phyloP scores from a whole-genome alignment of 1,284 basidiomycete genomes.

The Prillingera fragicola region DNA sequence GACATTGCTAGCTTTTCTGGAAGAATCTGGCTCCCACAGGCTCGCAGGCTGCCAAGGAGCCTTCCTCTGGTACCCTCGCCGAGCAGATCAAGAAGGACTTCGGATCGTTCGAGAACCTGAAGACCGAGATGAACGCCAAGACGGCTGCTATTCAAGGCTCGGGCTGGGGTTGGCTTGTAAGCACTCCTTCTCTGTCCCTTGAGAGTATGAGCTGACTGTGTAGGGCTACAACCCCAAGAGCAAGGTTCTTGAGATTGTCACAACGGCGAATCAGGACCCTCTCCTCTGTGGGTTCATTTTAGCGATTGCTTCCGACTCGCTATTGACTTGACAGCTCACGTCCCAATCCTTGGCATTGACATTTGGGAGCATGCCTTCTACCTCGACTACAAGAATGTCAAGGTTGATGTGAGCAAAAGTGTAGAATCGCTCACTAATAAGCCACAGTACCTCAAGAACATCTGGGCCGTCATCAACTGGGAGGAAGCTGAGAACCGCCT shows the following conservation, averaged over 20 bases:
- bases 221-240: slow-evolving; percentile 66
- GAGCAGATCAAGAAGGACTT: slow-evolving; percentile 76
- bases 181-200: no score
- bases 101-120: slow-evolving; percentile 69
- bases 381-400: slow-evolving; percentile 86
- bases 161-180: slow-evolving; percentile 98
- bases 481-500: slow-evolving; percentile 76
- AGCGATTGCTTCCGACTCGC: no score
- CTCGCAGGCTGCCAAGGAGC: slow-evolving; percentile 58
- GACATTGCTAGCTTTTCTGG: slow-evolving; percentile 81
- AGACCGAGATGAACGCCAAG: slow-evolving; percentile 73
- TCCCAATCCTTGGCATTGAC: slow-evolving; percentile 90
- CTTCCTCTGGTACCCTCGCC: slow-evolving; percentile 66
- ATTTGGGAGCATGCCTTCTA: slow-evolving; percentile 73
- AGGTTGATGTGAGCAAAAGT: slow-evolving; percentile 65
- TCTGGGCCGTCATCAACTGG: slow-evolving; percentile 92
- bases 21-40: slow-evolving; percentile 77
- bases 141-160: slow-evolving; percentile 95
- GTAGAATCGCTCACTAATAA: neutral
- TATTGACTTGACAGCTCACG: slow-evolving; percentile 70
- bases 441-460: slow-evolving; percentile 72
- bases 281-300: slow-evolving; percentile 58
- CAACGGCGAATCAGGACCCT: slow-evolving; percentile 96
- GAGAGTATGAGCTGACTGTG: no score
- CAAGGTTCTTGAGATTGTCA: slow-evolving; percentile 79